Evolutionary conservation across 306 rosid genomes (phyloP), one percentile per base, ranked within the genome.

Genomic region (Mimosa pudica): DNA sequence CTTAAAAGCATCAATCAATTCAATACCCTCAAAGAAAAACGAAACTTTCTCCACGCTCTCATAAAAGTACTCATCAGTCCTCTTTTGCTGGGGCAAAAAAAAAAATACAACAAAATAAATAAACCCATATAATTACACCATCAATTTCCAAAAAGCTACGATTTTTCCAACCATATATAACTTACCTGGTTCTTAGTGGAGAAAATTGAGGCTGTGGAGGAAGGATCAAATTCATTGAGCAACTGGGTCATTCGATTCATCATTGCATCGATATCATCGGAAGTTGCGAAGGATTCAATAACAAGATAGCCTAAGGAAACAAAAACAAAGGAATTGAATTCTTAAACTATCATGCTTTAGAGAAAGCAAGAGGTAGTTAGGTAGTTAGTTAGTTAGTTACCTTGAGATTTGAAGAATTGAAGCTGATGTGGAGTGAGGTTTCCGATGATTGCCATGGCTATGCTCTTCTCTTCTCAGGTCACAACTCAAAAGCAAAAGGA

Each of bases 181-280:
- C 64, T 41, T 76, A 94, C 98, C 92, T 95, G 97, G 80, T 95
- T 95, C 78, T 87, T 92, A 67, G 98, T 89, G 62, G 98, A 95
- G 94, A 92, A 95, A 82, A 92, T 85, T 47, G 98, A 92, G 85
- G 89, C 80, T 77, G 95, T 88, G 86, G 92, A 71, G 32, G 97
- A 87, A 87, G 80, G 82, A 78, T 95, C 94, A 82, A 95, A 95
- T 32, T 85, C 88, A 44, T 88, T 71, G 4, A 95, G 89, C 86
- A 95, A 82, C 80, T 87, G 87, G 16, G 88, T 88, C 98, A 95
- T 95, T 80, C 91, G 86, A 81, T 79, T 91, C 82, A 86, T 82
- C 96, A 93, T 87, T 82, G 83, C 85, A 3, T 88, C 89, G 66
- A 93, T 81, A 70, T 91, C 98, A 30, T 85, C 89, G 1, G 63